These are phyloP conservation scores for Neurospora sublineolata DNA, from an alignment of 495 filamentous ascomycete species.

Conservation along the genomic window DNA sequence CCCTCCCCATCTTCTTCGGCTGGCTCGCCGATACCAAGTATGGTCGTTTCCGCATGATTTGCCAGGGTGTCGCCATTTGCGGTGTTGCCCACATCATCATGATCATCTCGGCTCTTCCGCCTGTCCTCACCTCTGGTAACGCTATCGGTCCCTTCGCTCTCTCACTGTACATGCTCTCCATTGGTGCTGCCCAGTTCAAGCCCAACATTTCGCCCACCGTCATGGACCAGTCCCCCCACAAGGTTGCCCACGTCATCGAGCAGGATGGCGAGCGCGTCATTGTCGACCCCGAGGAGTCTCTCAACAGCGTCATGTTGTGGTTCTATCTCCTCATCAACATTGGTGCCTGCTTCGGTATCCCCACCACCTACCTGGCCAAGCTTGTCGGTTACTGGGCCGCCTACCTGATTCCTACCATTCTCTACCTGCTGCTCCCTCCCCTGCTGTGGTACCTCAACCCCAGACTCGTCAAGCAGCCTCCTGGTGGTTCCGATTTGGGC, in stretches of 20 bases:
- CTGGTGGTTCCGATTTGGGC: slow-evolving; percentile 41
- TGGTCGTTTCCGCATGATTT: slow-evolving; percentile 50
- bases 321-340: slow-evolving; percentile 72
- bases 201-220: slow-evolving; percentile 53
- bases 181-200: slow-evolving; percentile 53
- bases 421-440: slow-evolving; percentile 44
- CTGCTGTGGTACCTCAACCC: slow-evolving; percentile 39
- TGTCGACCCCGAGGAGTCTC: slow-evolving; percentile 62
- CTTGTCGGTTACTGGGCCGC: slow-evolving; percentile 58
- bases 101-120: slow-evolving; percentile 47
- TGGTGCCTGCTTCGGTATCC: slow-evolving; percentile 49
- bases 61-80: slow-evolving; percentile 46
- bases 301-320: slow-evolving; percentile 52
- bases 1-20: slow-evolving; percentile 46
- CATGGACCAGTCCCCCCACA: slow-evolving; percentile 59
- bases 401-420: slow-evolving; percentile 53
- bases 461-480: slow-evolving; percentile 36
- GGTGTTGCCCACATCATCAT: slow-evolving; percentile 52
- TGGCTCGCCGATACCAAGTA: slow-evolving; percentile 49
- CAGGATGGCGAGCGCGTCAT: slow-evolving; percentile 63
- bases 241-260: slow-evolving; percentile 44
- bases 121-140: slow-evolving; percentile 42
- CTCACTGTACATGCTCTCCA: slow-evolving; percentile 43
- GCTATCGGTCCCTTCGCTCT: slow-evolving; percentile 46
- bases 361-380: slow-evolving; percentile 33